These are phyloP conservation scores for Psidium friedrichsthalianum DNA, from an alignment of 345 rosid genomes.

Conservation along the genomic window DNA sequence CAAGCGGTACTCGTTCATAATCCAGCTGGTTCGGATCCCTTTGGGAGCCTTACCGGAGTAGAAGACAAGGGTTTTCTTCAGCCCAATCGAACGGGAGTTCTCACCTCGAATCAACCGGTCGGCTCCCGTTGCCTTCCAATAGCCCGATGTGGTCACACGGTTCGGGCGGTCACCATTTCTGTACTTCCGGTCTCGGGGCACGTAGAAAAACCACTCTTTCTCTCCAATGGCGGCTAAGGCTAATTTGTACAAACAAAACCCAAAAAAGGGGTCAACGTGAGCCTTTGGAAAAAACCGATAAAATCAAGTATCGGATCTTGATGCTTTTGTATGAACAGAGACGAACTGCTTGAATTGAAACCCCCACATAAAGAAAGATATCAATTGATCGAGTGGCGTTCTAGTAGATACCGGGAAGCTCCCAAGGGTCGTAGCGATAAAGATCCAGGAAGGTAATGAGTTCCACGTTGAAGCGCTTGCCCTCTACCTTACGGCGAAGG, in stretches of 20 bases:
- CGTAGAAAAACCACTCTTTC: slow-evolving; percentile 99
- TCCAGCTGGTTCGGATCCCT: slow-evolving; percentile 96
- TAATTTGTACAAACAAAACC: slow-evolving; percentile 1
- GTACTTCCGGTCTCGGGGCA: slow-evolving; percentile 90
- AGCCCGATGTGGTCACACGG: slow-evolving; percentile 91
- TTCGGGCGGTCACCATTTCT: slow-evolving; percentile 96
- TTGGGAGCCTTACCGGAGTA: slow-evolving; percentile 98
- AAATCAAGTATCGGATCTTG: neutral
- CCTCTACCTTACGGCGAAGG: slow-evolving; percentile 99
- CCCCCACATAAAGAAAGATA: neutral
- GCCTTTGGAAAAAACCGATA: neutral
- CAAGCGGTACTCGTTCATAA: slow-evolving; percentile 98
- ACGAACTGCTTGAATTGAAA: neutral
- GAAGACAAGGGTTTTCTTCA: slow-evolving; percentile 99
- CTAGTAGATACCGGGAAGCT: slow-evolving; percentile 73
- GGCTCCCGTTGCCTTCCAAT: slow-evolving; percentile 99
- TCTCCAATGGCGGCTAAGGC: slow-evolving; percentile 98
- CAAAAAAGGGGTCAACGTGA: too few relatives aligned
- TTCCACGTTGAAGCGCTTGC: slow-evolving; percentile 94
- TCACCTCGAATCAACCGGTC: slow-evolving; percentile 88
- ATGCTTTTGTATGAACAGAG: neutral
- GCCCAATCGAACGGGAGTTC: slow-evolving; percentile 66
- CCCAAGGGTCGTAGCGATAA: slow-evolving; percentile 99
- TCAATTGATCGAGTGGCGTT: neutral
- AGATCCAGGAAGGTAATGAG: slow-evolving; percentile 99